Evolutionary conservation across 106 monocot species (phyloP), one percentile per base, ranked within the genome.

Genomic region (Dioscorea alata): DNA sequence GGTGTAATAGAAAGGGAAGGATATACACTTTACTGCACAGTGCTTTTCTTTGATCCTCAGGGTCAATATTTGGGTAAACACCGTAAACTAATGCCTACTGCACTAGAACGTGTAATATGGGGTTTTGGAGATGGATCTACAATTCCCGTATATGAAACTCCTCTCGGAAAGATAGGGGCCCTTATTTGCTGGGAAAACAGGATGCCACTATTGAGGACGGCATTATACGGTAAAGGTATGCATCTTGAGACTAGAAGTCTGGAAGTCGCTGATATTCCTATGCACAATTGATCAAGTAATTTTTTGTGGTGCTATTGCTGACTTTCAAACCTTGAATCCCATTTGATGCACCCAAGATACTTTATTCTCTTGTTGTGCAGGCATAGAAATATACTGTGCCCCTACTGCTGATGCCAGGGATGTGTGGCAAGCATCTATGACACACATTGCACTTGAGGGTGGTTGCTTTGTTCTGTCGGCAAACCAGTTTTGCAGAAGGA

Each of bases 101-200:
- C 71, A 58, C 25, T 99, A 63, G 97, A 99, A 69, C 89, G 97
- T 54, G 59, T 99, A 54, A 92, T 92, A 64, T 99, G 97, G 97
- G 97, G 97, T 1, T 99, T 99, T 72, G 97, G 97, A 12, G 97
- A 99, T 85, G 97, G 97, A 60, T 99, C 97, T 9, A 99, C 92
- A 6, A 85, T 99, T 74, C 97, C 97, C 33, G 97, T 99, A 28
- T 99, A 83, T 67, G 87, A 99, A 63, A 92, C 92, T 33, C 75
- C 89, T 20, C 28, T 90, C 49, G 97, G 97, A 66, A 97, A 83
- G 75, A 92, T 97, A 32, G 97, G 92, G 32, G 92, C 86, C 34
- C 89, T 97, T 53, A 97, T 97, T 79, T 99, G 97, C 83, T 99
- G 97, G 97, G 97, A 99, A 63, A 99, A 99, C 63, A 83, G 81